Evolutionary conservation across 768 basidiomycete genomes (phyloP).

Genomic region (Mycena capillaripes): DNA sequence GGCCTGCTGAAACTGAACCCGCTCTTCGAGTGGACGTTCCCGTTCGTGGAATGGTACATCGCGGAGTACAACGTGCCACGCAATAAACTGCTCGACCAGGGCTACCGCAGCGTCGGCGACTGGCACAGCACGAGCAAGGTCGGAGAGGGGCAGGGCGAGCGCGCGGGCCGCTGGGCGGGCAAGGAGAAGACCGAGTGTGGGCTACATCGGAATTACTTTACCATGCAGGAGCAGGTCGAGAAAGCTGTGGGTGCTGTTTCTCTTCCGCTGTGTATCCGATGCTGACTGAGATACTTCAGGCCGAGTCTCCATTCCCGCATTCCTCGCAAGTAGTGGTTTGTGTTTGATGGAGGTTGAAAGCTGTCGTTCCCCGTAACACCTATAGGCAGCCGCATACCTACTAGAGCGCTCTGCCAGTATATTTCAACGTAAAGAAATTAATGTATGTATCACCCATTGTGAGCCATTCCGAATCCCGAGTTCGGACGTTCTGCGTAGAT

Average conservation of each 20-base stretch:
- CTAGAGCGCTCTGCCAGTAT: no score
- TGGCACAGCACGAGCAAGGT: conserved; percentile 94
- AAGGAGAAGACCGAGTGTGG: conserved; percentile 96
- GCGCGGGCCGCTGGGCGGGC: conserved; percentile 93
- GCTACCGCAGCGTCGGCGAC: conserved; percentile 96
- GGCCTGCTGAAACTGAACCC: conserved; percentile 97
- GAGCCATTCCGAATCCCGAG: no score
- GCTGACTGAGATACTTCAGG: not conserved
- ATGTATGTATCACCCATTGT: no score
- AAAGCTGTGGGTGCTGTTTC: conserved; percentile 14
- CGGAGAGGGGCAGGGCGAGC: conserved; percentile 83
- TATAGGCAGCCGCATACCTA: not conserved
- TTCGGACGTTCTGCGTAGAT: no score
- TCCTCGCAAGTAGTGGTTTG: conserved; percentile 13
- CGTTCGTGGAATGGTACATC: conserved; percentile 87
- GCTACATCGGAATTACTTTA: conserved; percentile 91
- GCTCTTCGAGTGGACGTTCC: conserved; percentile 89
- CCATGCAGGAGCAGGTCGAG: conserved; percentile 73
- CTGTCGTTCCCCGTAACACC: not conserved
- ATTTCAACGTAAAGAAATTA: no score
- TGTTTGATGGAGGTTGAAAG: conserved; percentile 3
- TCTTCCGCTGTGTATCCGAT: not conserved
- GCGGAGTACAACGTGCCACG: conserved; percentile 86
- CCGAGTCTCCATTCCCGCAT: conserved; percentile 3
- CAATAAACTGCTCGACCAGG: conserved; percentile 89